Evolutionary conservation across 2,329 filamentous ascomycete species (phyloP).

Genomic region (Paecilomyces formosus): DNA sequence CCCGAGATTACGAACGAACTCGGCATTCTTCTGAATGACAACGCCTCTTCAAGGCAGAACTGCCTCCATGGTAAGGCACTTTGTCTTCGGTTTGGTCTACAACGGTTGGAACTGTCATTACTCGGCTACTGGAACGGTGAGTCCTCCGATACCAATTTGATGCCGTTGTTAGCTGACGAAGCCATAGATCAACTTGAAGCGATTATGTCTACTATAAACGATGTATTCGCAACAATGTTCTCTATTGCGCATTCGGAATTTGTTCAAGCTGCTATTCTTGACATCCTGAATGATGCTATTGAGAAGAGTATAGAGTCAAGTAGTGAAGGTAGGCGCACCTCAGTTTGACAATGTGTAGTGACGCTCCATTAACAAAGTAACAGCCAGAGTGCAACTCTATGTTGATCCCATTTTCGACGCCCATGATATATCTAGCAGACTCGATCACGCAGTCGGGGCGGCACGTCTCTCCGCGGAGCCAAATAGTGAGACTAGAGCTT

Average conservation of each 20-base stretch:
- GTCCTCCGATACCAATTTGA: background rate
- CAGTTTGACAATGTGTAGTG: background rate
- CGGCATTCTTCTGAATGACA: conserved; percentile 14
- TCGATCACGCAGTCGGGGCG: conserved; percentile 18
- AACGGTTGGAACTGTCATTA: conserved; percentile 24
- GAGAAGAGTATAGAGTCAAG: conserved; percentile 23
- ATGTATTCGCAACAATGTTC: conserved; percentile 19
- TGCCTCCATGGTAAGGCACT: conserved; percentile 34
- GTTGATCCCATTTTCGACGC: conserved; percentile 16
- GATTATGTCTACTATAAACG: conserved; percentile 16
- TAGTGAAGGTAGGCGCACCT: conserved; percentile 19
- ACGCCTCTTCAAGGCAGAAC: conserved; percentile 22
- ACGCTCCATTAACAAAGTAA: background rate
- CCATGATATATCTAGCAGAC: conserved; percentile 19
- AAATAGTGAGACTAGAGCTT: conserved; percentile 21
- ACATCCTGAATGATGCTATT: conserved; percentile 29
- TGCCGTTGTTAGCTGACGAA: conserved; percentile 9
- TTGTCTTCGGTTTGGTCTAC: conserved; percentile 30
- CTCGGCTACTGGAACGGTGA: conserved; percentile 28
- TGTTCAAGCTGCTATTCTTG: conserved; percentile 26
- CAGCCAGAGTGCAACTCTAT: conserved; percentile 13
- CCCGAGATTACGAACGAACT: conserved; percentile 23
- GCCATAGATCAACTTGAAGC: conserved; percentile 20
- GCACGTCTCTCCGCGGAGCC: conserved; percentile 18
- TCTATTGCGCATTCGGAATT: conserved; percentile 24